Evolutionary conservation across 176 grass and related monocot species (phyloP), one percentile per base, ranked within the genome.

Genomic region (Hyparrhenia diplandra): DNA sequence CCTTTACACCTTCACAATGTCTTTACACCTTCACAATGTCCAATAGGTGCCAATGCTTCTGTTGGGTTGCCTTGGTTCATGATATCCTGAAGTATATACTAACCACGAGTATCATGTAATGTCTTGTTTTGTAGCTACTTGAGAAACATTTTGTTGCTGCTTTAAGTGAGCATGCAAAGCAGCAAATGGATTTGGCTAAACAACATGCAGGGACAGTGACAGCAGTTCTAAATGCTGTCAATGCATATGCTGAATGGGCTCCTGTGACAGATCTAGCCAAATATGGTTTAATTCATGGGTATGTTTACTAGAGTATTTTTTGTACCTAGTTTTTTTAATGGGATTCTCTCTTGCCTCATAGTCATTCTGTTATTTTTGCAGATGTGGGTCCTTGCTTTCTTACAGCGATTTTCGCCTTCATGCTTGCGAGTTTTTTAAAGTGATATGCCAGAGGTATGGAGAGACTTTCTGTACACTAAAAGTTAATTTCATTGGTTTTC

Each of bases 241-340:
- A 98, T 85, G 92, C 96, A 77, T 98, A 95, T 80, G 88, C 90
- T 77, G 92, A 98, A 81, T 98, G 96, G 96, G 96, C 92, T 67
- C 96, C 96, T 57, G 90, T 98, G 30, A 91, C 88, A 84, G 90
- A 98, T 85, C 92, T 98, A 66, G 96, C 88, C 36, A 91, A 82
- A 98, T 90, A 91, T 81, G 96, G 92, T 85, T 82, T 98, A 80
- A 90, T 98, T 86, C 88, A 95, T 18, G 96, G 96, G 96, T 98
- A 74, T 80, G 85, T 41, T 75, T 41, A 30, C 75, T 67, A 34
- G 45, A n/a, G n/a, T n/a, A n/a, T 90, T 4, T 67, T 13, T 23
- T 49, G 32, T 78, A 13, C 40, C 46, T 59, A 45, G 18, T n/a
- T 12, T 84, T 80, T 76, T 74, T 64, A 1, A 67, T 62, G 10